These are phyloP conservation scores for Nevesoporus exiguus DNA, from an alignment of 768 basidiomycete species.

Conservation along the genomic window DNA sequence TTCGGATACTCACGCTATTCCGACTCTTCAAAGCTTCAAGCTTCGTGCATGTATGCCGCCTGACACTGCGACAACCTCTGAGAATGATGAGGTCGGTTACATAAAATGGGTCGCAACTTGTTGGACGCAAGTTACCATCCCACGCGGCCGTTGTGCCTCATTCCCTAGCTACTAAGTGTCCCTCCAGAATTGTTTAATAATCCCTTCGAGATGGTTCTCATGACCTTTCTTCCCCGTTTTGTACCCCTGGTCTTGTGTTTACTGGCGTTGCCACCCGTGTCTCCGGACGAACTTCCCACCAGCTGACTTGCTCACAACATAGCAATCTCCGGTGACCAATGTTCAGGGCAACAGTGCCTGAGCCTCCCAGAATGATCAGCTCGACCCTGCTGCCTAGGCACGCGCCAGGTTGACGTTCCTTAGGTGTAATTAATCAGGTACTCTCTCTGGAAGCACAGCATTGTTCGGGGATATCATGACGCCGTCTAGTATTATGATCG, in stretches of 20 bases:
- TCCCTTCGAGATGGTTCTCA: conserved; percentile 59
- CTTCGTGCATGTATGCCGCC: too few relatives aligned
- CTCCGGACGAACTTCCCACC: conserved; percentile 44
- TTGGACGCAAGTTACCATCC: too few relatives aligned
- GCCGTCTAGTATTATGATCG: conserved; percentile 55
- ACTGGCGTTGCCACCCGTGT: too few relatives aligned
- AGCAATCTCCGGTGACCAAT: conserved; percentile 4
- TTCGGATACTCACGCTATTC: too few relatives aligned
- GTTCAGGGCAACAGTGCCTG: neutral
- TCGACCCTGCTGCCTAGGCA: conserved; percentile 35
- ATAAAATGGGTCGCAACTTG: too few relatives aligned
- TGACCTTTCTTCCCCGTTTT: conserved; percentile 63
- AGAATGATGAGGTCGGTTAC: too few relatives aligned
- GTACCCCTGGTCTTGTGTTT: conserved; percentile 58
- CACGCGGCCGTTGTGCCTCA: too few relatives aligned
- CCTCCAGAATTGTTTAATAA: conserved; percentile 30
- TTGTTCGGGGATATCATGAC: conserved; percentile 82
- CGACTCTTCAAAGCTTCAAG: too few relatives aligned
- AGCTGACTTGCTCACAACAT: conserved; percentile 1
- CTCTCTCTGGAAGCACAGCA: conserved; percentile 74
- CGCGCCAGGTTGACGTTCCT: conserved; percentile 39
- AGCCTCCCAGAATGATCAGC: neutral
- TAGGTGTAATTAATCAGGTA: conserved; percentile 58
- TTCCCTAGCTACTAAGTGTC: too few relatives aligned
- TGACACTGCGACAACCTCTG: too few relatives aligned